A percentile compares a stretch with the other conserved stretches of the same genome.
Conservation (phyloP, 192 early-diverging fungal species). For the Mortierella antarctica region DNA sequence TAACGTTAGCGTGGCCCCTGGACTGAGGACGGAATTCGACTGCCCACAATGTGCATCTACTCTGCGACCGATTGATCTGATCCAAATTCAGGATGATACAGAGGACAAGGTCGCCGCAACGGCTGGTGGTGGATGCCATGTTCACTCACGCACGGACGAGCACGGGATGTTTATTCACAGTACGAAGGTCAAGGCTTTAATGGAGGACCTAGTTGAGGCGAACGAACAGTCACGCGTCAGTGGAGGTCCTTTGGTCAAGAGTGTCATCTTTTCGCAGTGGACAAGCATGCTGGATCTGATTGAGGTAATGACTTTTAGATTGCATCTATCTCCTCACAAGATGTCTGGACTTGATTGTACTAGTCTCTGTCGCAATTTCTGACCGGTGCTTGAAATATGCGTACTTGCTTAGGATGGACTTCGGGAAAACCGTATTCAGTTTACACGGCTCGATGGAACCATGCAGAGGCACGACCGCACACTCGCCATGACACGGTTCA, state of each 20-base stretch:
- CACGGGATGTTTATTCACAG: constrained; percentile 54
- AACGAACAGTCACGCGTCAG: constrained; percentile 20
- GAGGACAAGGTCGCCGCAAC: constrained; percentile 46
- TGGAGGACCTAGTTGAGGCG: constrained; percentile 53
- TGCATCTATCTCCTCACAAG: no score
- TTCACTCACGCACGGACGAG: constrained; percentile 28
- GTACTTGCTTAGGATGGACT: constrained; percentile 56
- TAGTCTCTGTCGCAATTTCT: not conserved
- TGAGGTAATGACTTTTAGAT: constrained; percentile 47
- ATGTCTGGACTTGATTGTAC: no score
- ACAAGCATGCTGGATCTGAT: constrained; percentile 87
- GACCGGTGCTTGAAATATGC: not conserved
- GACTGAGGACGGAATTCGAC: constrained; percentile 37
- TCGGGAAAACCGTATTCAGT: constrained; percentile 62
- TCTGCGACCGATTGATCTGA: constrained; percentile 49
- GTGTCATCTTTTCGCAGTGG: constrained; percentile 97
- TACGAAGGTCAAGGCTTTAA: constrained; percentile 63
- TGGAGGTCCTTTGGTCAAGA: constrained; percentile 62
- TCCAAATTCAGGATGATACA: constrained; percentile 61
- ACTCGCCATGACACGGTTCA: constrained; percentile 67
- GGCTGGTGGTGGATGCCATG: constrained; percentile 20
- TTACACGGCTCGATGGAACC: constrained; percentile 82
- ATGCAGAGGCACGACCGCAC: constrained; percentile 69
- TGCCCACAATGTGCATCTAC: constrained; percentile 58
- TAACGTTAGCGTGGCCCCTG: constrained; percentile 36